Conservation (phyloP, 805 yeast genomes). For the Blastobotrys parvus region DNA sequence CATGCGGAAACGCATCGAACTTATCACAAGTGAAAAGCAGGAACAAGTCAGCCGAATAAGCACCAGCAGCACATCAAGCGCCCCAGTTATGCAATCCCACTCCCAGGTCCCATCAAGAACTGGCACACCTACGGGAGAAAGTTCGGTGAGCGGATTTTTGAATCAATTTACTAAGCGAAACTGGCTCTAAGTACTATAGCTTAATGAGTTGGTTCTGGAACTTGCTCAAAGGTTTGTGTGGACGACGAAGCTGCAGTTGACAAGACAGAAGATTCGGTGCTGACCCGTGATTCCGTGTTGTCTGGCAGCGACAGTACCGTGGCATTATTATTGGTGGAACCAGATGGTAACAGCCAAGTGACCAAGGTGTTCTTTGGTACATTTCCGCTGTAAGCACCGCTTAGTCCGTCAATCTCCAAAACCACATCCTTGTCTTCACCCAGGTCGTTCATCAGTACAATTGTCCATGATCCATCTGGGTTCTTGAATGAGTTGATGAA, state of each 20-base stretch:
- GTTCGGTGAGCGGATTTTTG: slow-evolving; percentile 1
- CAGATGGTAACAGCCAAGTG: slow-evolving; percentile 5
- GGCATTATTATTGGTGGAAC: not conserved
- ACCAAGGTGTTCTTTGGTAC: slow-evolving; percentile 1
- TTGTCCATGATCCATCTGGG: slow-evolving; percentile 5
- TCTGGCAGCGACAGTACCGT: not conserved
- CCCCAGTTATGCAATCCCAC: not conserved
- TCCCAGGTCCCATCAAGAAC: not conserved
- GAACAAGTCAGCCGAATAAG: not conserved
- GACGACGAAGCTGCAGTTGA: no score
- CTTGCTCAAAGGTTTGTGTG: not conserved
- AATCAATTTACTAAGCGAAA: slow-evolving; percentile 4
- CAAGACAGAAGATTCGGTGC: no score
- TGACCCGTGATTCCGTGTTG: no score
- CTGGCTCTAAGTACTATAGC: not conserved
- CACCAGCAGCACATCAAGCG: not conserved
- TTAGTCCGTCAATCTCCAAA: not conserved
- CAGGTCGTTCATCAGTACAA: slow-evolving; percentile 5
- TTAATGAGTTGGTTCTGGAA: not conserved
- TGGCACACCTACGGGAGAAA: not conserved
- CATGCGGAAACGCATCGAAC: slow-evolving; percentile 17
- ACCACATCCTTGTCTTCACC: slow-evolving; percentile 4
- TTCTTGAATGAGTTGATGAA: slow-evolving; percentile 1
- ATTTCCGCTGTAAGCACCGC: not conserved
- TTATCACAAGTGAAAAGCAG: not conserved